Evolutionary conservation across 148 eudicot species (phyloP), one percentile per base, ranked within the genome.

Genomic region (Silene latifolia): DNA sequence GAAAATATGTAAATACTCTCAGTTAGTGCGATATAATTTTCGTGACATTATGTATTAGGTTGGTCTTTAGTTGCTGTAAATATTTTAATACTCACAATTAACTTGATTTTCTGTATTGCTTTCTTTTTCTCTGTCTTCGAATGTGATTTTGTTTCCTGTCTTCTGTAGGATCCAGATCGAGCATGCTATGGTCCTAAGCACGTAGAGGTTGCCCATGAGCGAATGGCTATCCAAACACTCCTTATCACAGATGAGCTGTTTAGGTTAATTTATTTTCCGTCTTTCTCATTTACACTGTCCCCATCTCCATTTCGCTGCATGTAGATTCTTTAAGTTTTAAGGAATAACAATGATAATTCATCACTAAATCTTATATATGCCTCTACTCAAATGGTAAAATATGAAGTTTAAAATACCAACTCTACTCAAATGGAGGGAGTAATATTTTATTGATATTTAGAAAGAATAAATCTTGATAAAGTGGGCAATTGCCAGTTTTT

Each of bases 131-230:
- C 12, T 14, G 20, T 24, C 10, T n/a, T 67, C 25, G 44, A 71
- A 56, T 42, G 21, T 71, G 47, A 53, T 20, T 17, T 19, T 12
- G 56, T 18, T 17, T 51, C 14, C 57, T 56, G 53, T 61, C 59
- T 73, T 74, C 29, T 77, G 74, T 77, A 94, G 98, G 96, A 90
- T 79, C 88, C 98, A 74, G 79, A 69, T 74, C 96, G 97, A 83
- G 97, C 97, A 72, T 95, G 98, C 88, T 95, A 95, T 87, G 98
- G 98, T 65, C 98, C 97, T 47, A 95, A 90, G 83, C 98, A 95
- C 74, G 97, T 95, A 72, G 98, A 95, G 79, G 95, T 90, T 80
- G 98, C 98, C 73, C 96, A 95, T 75, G 98, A 95, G 75, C 81
- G 96, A 78, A 95, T 95, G 97, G 96, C 98, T 77, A 79, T 95